Evolutionary conservation across 306 rosid species (phyloP), one percentile per base, ranked within the genome.

Genomic region (Cucurbita ficifolia): DNA sequence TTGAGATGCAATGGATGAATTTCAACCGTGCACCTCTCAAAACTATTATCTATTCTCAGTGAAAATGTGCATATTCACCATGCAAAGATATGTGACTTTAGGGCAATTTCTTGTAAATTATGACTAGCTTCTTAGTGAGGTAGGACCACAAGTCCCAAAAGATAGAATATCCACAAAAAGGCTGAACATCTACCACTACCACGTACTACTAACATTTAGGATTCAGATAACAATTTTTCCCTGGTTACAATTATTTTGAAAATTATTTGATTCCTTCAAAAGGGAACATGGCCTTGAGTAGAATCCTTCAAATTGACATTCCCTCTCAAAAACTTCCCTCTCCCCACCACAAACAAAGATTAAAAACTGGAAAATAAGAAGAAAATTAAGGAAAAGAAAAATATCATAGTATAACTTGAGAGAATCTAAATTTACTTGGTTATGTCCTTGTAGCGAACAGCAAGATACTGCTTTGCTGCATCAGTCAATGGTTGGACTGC

Each of bases 401-500:
- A 40, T 40, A 55, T 40, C 14, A 51, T 35, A 54, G 75, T 8
- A 52, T 50, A 78, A 73, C 3, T 51, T 1, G 67, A 49, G 51
- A 16, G 24, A 52, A 77, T 76, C 33, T 50, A 76, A 76, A 81
- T 81, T 80, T 91, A 83, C 99, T 91, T 95, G 78, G 90, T 82
- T 73, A 95, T 79, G 83, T 95, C 97, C 84, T 87, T 95, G 78
- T 89, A 95, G 63, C 91, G 93, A 77, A 75, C 49, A 79, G 97
- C 97, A 61, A 91, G 99, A 83, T 78, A 89, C 84, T 87, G 96
- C 84, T 95, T 95, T 16, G 99, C 99, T 17, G 96, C 87, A 82
- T 95, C 99, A 8, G 96, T 89, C 85, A 95, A 79, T 29, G 99
- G 93, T 78, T 89, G 96, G 75, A 95, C 93, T 11, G 99, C 96